phyloP scores from a whole-genome alignment of 2,329 filamentous ascomycete species.

The Penicillium sp. region DNA sequence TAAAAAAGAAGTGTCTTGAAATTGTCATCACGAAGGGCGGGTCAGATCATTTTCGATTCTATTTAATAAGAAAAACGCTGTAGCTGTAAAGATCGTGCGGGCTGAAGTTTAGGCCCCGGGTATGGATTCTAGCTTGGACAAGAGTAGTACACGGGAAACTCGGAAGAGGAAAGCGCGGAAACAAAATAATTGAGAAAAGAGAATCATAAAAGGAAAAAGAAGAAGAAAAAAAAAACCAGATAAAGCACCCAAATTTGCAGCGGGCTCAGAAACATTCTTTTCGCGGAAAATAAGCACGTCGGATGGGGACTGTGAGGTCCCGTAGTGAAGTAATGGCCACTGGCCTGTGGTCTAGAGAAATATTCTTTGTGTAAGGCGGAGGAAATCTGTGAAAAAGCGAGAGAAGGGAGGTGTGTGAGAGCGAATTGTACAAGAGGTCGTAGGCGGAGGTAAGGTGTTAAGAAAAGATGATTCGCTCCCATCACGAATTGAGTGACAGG shows the following conservation, averaged over 20 bases:
- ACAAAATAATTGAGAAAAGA: background rate
- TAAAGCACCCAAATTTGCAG: background rate
- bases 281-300: conserved; percentile 4
- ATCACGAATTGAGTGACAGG: conserved; percentile 68
- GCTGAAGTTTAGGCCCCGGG: conserved; percentile 6
- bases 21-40: conserved; percentile 7
- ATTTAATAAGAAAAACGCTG: conserved; percentile 6
- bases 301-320: background rate
- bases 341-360: background rate
- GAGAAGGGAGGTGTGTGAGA: background rate
- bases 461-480: background rate
- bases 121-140: conserved; percentile 21
- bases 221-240: background rate
- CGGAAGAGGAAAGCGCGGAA: background rate
- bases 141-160: conserved; percentile 14
- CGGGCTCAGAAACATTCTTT: conserved; percentile 12
- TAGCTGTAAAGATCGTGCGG: conserved; percentile 17
- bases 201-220: background rate
- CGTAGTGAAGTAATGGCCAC: background rate
- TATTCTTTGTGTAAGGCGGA: conserved; percentile 3
- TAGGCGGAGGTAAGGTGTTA: background rate
- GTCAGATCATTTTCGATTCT: conserved; percentile 8
- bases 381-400: conserved; percentile 8
- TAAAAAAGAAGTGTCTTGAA: conserved; percentile 4
- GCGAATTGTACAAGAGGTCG: background rate